These are phyloP conservation scores for Pleurotus tuoliensis DNA, from an alignment of 768 basidiomycete species.

Conservation along the genomic window DNA sequence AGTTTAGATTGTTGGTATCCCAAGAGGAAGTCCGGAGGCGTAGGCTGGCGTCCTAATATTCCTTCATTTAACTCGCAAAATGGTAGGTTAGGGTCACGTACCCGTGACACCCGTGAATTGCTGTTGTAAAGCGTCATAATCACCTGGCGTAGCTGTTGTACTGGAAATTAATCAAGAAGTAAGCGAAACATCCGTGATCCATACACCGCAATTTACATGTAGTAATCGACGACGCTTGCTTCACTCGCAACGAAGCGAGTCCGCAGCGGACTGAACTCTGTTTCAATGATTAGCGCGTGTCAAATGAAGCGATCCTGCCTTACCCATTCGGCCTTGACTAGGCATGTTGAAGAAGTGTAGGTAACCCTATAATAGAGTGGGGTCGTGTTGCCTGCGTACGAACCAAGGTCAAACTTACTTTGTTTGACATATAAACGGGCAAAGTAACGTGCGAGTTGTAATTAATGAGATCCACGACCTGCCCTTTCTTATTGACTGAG, in stretches of 20 bases:
- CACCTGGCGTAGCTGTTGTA: conserved; percentile 30
- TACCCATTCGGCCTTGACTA: conserved; percentile 30
- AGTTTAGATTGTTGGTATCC: conserved; percentile 35
- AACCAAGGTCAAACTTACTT: conserved; percentile 14
- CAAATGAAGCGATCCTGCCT: conserved; percentile 1
- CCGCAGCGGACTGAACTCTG: conserved; percentile 28
- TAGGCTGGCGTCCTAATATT: conserved; percentile 28
- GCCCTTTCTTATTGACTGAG: conserved; percentile 34
- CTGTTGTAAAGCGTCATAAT: conserved; percentile 30
- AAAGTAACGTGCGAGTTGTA: conserved; percentile 32
- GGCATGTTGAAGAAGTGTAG: conserved; percentile 34
- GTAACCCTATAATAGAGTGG: conserved; percentile 21
- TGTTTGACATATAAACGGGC: conserved; percentile 35
- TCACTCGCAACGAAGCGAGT: conserved; percentile 29
- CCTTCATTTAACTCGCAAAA: not conserved
- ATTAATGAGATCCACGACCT: conserved; percentile 33
- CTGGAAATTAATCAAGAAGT: conserved; percentile 12
- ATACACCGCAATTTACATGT: conserved; percentile 18
- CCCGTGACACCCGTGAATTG: conserved; percentile 34
- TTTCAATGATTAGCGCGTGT: not conserved
- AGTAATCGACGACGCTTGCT: conserved; percentile 32
- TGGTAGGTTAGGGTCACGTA: conserved; percentile 2
- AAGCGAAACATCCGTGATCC: no score
- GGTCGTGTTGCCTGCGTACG: no score
- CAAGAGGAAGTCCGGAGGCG: conserved; percentile 30